phyloP scores from a whole-genome alignment of 306 rosid genomes.

The Cicer yamashitae region DNA sequence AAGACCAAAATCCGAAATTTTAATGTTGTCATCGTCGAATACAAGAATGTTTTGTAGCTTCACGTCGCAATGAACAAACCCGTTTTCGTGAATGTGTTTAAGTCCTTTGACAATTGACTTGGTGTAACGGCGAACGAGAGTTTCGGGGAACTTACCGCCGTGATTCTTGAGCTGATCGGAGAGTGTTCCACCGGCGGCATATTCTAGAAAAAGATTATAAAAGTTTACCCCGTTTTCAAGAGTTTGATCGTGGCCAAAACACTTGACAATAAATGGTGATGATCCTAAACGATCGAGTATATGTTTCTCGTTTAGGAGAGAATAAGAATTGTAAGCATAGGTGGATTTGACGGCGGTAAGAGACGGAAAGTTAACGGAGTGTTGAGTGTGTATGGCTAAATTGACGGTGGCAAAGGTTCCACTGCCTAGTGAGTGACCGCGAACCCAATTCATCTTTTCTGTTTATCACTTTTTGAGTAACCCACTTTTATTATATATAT shows the following conservation, averaged over 20 bases:
- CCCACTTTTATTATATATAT: too few species aligned
- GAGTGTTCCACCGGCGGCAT: conserved; percentile 69
- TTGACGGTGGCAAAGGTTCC: conserved; percentile 82
- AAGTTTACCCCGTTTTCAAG: conserved; percentile 51
- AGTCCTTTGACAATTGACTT: conserved; percentile 63
- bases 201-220: conserved; percentile 71
- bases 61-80: conserved; percentile 86
- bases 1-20: conserved; percentile 85
- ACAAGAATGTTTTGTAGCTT: conserved; percentile 77
- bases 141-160: conserved; percentile 61
- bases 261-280: conserved; percentile 60
- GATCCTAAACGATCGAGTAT: conserved; percentile 52
- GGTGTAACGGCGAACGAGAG: conserved; percentile 51
- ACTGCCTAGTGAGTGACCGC: conserved; percentile 68
- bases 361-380: conserved; percentile 21
- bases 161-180: conserved; percentile 54
- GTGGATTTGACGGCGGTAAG: conserved; percentile 68
- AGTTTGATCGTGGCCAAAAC: conserved; percentile 55
- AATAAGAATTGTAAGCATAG: conserved; percentile 14
- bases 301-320: conserved; percentile 65
- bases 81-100: conserved; percentile 54
- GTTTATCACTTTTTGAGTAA: too few species aligned
- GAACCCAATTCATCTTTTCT: conserved; percentile 71
- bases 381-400: conserved; percentile 47
- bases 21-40: conserved; percentile 56